Conservation (phyloP, 2,329 filamentous ascomycete genomes). For the Ophiocordyceps camponoti-leonardi region DNA sequence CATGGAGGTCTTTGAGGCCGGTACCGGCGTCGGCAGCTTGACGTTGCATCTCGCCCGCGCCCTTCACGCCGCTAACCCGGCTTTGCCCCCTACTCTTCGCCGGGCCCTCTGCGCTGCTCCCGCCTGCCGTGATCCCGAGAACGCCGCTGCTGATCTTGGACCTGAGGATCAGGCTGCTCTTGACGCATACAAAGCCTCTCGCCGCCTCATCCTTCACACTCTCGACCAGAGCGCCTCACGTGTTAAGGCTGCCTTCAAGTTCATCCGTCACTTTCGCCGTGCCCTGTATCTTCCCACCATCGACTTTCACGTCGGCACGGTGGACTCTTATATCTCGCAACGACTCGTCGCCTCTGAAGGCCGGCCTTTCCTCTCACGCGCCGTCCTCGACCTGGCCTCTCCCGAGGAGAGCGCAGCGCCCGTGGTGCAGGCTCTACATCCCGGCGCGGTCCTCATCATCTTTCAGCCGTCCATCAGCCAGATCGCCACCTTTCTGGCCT, state of each 20-base stretch:
- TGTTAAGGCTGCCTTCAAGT: slow-evolving; percentile 44
- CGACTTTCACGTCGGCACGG: slow-evolving; percentile 55
- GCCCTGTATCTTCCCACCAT: slow-evolving; percentile 54
- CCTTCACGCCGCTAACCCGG: slow-evolving; percentile 54
- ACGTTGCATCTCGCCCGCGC: slow-evolving; percentile 61
- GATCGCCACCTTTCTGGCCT: slow-evolving; percentile 40
- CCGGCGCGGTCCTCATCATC: slow-evolving; percentile 47
- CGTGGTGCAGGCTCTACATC: slow-evolving; percentile 39
- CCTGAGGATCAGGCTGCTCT: slow-evolving; percentile 16
- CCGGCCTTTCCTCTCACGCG: slow-evolving; percentile 51
- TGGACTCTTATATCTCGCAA: slow-evolving; percentile 42
- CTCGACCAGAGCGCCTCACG: slow-evolving; percentile 48
- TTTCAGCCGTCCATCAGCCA: slow-evolving; percentile 70
- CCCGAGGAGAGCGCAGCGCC: slow-evolving; percentile 30
- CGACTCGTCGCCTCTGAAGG: slow-evolving; percentile 25
- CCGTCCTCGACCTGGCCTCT: slow-evolving; percentile 56
- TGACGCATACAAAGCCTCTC: slow-evolving; percentile 27
- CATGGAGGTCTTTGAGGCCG: slow-evolving; percentile 66
- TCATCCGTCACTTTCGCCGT: slow-evolving; percentile 48
- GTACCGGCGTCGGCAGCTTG: slow-evolving; percentile 68
- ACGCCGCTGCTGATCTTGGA: slow-evolving; percentile 8
- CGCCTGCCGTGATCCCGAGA: slow-evolving; percentile 2
- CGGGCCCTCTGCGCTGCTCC: slow-evolving; percentile 8
- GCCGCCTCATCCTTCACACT: slow-evolving; percentile 57
- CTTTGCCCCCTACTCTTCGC: slow-evolving; percentile 25